phyloP scores from a whole-genome alignment of 1,139 yeast genomes.

The Suhomyces ambrosiae region DNA sequence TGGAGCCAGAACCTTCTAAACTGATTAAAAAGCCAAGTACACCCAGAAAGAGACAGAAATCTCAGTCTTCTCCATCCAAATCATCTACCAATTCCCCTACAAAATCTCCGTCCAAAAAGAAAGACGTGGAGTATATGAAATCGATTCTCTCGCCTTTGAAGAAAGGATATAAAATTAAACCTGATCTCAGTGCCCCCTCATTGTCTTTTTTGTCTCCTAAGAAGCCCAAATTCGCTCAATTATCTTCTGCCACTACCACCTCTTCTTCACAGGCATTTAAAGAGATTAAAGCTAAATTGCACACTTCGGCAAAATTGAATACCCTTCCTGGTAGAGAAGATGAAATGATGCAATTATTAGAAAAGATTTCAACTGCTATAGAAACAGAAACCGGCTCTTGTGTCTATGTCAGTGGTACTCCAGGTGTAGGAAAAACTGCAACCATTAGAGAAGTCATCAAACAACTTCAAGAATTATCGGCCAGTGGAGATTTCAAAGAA shows the following conservation, averaged over 20 bases:
- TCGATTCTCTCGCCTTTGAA: slow-evolving; percentile 34
- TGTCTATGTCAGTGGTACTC: slow-evolving; percentile 91
- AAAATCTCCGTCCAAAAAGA: slow-evolving; percentile 11
- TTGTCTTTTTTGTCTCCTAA: slow-evolving; percentile 29
- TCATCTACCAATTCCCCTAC: slow-evolving; percentile 10
- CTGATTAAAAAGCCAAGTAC: slow-evolving; percentile 6
- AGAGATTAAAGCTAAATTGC: slow-evolving; percentile 59
- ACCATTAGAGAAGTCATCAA: slow-evolving; percentile 84
- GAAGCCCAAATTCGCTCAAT: slow-evolving; percentile 9
- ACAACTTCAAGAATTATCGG: slow-evolving; percentile 54
- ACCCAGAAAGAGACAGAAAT: slow-evolving; percentile 13
- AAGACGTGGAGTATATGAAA: slow-evolving; percentile 21
- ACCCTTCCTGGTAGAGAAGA: slow-evolving; percentile 86
- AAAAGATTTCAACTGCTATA: slow-evolving; percentile 75
- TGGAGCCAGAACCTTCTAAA: slow-evolving; percentile 15
- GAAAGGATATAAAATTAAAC: slow-evolving; percentile 29
- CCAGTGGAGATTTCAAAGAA: slow-evolving; percentile 50
- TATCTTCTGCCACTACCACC: background rate
- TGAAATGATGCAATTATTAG: slow-evolving; percentile 75
- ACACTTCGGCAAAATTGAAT: slow-evolving; percentile 45
- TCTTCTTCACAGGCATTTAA: slow-evolving; percentile 47
- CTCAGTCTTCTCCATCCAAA: slow-evolving; percentile 11
- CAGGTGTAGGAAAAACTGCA: slow-evolving; percentile 97
- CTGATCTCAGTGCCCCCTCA: slow-evolving; percentile 27
- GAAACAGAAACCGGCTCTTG: slow-evolving; percentile 77